These are phyloP conservation scores for Achaetomium macrosporum DNA, from an alignment of 2,329 filamentous ascomycete genomes.

Conservation along the genomic window DNA sequence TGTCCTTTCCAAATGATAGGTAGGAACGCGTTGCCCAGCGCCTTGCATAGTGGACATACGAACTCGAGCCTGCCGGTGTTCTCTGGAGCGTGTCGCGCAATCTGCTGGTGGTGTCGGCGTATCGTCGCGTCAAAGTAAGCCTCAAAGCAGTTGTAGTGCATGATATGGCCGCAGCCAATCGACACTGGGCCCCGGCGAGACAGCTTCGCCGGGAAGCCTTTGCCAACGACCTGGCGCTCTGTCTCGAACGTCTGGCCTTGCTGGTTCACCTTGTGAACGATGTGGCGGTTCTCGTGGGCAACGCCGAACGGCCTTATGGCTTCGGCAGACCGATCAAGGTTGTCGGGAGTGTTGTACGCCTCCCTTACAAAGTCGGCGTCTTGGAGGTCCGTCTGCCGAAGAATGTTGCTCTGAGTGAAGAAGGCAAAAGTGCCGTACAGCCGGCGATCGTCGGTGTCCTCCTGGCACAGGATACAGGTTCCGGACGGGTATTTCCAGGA, in stretches of 20 bases:
- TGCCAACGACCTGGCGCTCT: conserved; percentile 78
- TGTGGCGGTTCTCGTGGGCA: conserved; percentile 75
- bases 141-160: conserved; percentile 96
- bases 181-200: conserved; percentile 72
- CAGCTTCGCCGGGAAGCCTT: conserved; percentile 71
- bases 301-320: conserved; percentile 83
- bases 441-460: conserved; percentile 83
- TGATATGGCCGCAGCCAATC: conserved; percentile 92
- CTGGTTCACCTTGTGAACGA: conserved; percentile 68
- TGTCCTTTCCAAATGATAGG: conserved; percentile 94
- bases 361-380: conserved; percentile 82
- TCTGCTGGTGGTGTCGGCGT: conserved; percentile 82
- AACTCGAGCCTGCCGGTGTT: conserved; percentile 76
- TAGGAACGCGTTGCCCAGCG: conserved; percentile 87
- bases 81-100: conserved; percentile 90
- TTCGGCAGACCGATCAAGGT: conserved; percentile 80
- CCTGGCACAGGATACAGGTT: conserved; percentile 93
- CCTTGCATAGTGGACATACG: conserved; percentile 94
- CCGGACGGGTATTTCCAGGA: conserved; percentile 87
- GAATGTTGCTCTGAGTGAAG: conserved; percentile 75
- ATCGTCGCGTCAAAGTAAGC: conserved; percentile 80
- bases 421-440: conserved; percentile 92
- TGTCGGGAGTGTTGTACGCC: conserved; percentile 69
- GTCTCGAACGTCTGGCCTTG: conserved; percentile 64
- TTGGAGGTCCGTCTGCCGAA: conserved; percentile 78